phyloP scores from a whole-genome alignment of 768 basidiomycete species.

The Phlebiopsis flavidoalba region DNA sequence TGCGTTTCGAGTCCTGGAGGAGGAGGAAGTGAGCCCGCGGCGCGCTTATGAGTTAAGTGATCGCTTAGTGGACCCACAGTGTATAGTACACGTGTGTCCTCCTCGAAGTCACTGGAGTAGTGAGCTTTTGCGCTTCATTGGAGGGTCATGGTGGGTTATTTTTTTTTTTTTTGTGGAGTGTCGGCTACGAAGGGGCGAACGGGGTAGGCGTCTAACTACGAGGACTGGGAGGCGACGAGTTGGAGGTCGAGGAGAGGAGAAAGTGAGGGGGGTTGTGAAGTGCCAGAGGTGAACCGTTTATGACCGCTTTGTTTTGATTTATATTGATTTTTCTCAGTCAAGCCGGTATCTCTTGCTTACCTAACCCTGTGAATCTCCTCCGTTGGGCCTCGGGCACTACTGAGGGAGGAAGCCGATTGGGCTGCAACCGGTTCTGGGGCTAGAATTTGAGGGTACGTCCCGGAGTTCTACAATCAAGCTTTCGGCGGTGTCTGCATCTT shows the following conservation, averaged over 20 bases:
- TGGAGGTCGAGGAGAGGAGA: slow-evolving; percentile 18
- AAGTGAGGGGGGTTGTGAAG: slow-evolving; percentile 13
- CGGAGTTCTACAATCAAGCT: neutral
- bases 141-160: slow-evolving; percentile 50
- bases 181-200: slow-evolving; percentile 10
- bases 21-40: slow-evolving; percentile 16
- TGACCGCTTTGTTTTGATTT: slow-evolving; percentile 8
- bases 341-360: slow-evolving; percentile 4
- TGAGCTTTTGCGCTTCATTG: slow-evolving; percentile 75
- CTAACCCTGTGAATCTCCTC: slow-evolving; percentile 2
- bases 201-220: neutral
- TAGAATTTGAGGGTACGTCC: slow-evolving; percentile 7
- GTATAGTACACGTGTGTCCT: slow-evolving; percentile 40
- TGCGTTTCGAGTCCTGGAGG: slow-evolving; percentile 55
- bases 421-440: neutral
- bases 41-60: slow-evolving; percentile 6
- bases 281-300: slow-evolving; percentile 6
- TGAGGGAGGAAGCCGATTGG: neutral
- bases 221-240: neutral
- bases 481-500: neutral
- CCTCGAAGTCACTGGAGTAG: slow-evolving; percentile 44
- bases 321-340: slow-evolving; percentile 12
- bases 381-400: neutral
- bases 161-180: too few species aligned
- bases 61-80: slow-evolving; percentile 15